Evolutionary conservation across 148 eudicot species (phyloP).

Genomic region (Diospyros lotus): DNA sequence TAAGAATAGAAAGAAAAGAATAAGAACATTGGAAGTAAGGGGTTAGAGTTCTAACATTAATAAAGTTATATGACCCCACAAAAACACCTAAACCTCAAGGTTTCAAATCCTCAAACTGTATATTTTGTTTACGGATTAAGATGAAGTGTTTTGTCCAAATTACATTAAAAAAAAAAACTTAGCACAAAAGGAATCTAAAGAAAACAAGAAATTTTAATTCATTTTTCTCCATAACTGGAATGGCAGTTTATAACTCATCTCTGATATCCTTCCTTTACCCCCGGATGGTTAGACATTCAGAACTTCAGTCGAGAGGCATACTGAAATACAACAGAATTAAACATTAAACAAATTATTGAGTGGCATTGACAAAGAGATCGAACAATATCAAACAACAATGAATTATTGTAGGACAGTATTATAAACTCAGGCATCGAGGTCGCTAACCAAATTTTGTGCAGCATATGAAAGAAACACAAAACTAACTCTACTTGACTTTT

Average conservation of each 20-base stretch:
- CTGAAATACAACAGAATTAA: neutral
- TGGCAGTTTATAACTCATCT: too few relatives aligned
- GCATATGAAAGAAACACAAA: neutral
- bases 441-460: neutral
- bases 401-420: neutral
- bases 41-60: neutral
- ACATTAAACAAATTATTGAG: neutral
- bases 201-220: neutral
- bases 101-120: slow-evolving; percentile 9
- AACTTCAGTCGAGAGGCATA: neutral
- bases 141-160: neutral
- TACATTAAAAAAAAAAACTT: neutral
- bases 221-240: neutral
- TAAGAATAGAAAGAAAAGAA: neutral
- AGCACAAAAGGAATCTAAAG: neutral
- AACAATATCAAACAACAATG: slow-evolving; percentile 1
- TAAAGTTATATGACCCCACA: neutral
- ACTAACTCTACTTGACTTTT: slow-evolving; percentile 7
- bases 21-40: neutral
- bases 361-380: slow-evolving; percentile 14
- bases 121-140: neutral
- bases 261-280: too few relatives aligned
- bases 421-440: neutral
- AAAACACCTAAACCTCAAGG: slow-evolving; percentile 21
- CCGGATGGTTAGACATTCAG: neutral